phyloP scores from a whole-genome alignment of 352 stramenopile species.

The Pythium apleroticum region DNA sequence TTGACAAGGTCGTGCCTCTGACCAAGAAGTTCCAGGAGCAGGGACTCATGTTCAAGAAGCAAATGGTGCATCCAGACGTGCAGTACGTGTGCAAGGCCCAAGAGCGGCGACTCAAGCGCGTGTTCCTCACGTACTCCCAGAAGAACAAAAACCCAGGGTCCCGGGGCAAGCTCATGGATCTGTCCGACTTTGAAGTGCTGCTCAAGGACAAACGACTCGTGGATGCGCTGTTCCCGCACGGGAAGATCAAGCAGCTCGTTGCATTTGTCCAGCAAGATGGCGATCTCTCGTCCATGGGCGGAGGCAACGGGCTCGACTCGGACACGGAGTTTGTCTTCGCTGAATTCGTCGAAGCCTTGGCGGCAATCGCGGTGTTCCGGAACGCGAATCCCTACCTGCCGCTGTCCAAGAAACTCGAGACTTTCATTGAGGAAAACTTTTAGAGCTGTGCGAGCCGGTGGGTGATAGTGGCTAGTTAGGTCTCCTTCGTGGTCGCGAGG shows the following conservation, averaged over 20 bases:
- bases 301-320: conserved; percentile 42
- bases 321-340: conserved; percentile 81
- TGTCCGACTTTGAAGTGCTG: conserved; percentile 68
- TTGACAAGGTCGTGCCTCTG: conserved; percentile 65
- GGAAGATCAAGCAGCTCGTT: conserved; percentile 77
- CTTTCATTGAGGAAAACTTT: conserved; percentile 78
- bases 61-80: conserved; percentile 78
- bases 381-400: conserved; percentile 81
- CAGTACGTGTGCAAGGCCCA: conserved; percentile 73
- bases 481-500: conserved; percentile 38
- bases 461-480: neutral
- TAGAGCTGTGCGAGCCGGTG: conserved; percentile 3
- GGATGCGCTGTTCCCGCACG: conserved; percentile 70
- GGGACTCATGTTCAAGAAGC: conserved; percentile 82
- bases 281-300: conserved; percentile 44
- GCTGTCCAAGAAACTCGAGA: conserved; percentile 73
- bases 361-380: conserved; percentile 67
- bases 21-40: conserved; percentile 81
- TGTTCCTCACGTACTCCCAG: conserved; percentile 72
- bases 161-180: conserved; percentile 69
- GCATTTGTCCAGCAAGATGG: conserved; percentile 77
- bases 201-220: conserved; percentile 71
- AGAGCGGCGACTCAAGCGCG: conserved; percentile 76
- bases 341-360: conserved; percentile 74
- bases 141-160: conserved; percentile 73